Evolutionary conservation across 2,329 filamentous ascomycete species (phyloP), one percentile per base, ranked within the genome.

Genomic region (Pseudophaeomoniella oleicola): DNA sequence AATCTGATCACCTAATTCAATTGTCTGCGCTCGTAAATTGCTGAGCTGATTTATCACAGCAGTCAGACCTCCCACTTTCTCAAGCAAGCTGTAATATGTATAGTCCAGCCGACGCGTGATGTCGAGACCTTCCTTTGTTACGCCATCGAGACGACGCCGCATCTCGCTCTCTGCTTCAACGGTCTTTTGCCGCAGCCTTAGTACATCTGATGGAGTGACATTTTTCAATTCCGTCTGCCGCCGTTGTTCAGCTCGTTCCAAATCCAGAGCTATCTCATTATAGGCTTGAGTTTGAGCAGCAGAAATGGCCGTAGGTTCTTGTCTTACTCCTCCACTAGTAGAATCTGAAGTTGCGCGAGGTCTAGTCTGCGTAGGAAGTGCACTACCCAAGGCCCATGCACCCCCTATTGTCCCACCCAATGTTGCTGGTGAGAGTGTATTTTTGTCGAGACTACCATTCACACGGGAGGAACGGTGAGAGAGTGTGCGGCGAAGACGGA

Each of bases 1-100:
- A 32, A 65, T 60, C 33, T 58, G 53, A 4, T 44, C 44, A n/a
- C 57, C 52, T 3, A 64, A 46, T 11, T 48, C 44, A 3, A 50
- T 44, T 4, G 53, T 56, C 5, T 59, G 56, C 22, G 53, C 52
- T 4, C 52, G 50, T 3, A 65, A 54, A 16, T 55, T 53, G 30
- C 62, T 56, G 38, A 66, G 62, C 4, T 52, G 54, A 3, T 46
- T 44, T n/a, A 66, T 57, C 0, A 56, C 57, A 5, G 53, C 48
- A 34, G 58, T 54, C 5, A 67, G 49, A 3, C 50, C 50, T 5
- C 59, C 56, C 22, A 63, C 45, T 34, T 60, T 62, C 40, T 64
- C 60, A 9, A 67, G 51, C 1, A 66, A 50, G 37, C 59, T 62
- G 45, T 66, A 66, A 44, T 66, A 67, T 1, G 61, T 61, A 42